These are phyloP conservation scores for Olyra latifolia DNA, from an alignment of 176 grass and related monocot species.

Conservation along the genomic window DNA sequence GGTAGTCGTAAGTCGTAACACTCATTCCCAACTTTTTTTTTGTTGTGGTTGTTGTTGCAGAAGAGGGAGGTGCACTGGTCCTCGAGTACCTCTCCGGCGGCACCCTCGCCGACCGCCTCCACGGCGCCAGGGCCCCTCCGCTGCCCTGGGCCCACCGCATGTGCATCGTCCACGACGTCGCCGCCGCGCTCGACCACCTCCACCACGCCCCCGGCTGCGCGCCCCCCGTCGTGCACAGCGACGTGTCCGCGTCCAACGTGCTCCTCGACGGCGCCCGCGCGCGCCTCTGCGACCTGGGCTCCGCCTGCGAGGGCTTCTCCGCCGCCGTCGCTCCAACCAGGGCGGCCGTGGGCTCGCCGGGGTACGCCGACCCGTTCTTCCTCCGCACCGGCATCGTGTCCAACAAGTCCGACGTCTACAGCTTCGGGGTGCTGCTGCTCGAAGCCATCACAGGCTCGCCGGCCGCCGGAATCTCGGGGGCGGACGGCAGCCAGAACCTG, in stretches of 20 bases:
- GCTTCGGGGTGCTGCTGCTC: conserved; percentile 83
- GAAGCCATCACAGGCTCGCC: conserved; percentile 66
- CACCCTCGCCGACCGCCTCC: conserved; percentile 67
- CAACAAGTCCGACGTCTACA: conserved; percentile 76
- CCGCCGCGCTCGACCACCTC: conserved; percentile 73
- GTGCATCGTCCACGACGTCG: conserved; percentile 66
- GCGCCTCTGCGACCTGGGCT: conserved; percentile 85
- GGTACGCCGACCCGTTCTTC: conserved; percentile 85
- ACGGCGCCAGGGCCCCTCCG: not conserved
- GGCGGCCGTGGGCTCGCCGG: conserved; percentile 66
- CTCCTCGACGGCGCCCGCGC: conserved; percentile 40
- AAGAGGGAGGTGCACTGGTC: conserved; percentile 77
- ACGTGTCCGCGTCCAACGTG: conserved; percentile 87
- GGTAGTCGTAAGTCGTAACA: too few species aligned
- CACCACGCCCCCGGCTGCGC: conserved; percentile 44
- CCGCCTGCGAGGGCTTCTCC: conserved; percentile 76
- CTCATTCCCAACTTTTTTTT: too few species aligned
- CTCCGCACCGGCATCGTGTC: conserved; percentile 84
- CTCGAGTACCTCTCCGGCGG: conserved; percentile 76
- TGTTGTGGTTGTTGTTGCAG: conserved; percentile 29
- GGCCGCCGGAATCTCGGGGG: conserved; percentile 23
- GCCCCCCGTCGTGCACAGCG: conserved; percentile 66
- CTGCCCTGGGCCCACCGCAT: conserved; percentile 64
- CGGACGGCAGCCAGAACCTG: conserved; percentile 42
- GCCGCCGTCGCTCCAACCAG: conserved; percentile 43